Conservation (phyloP, 495 filamentous ascomycete species). For the Bryoglossum gracile region DNA sequence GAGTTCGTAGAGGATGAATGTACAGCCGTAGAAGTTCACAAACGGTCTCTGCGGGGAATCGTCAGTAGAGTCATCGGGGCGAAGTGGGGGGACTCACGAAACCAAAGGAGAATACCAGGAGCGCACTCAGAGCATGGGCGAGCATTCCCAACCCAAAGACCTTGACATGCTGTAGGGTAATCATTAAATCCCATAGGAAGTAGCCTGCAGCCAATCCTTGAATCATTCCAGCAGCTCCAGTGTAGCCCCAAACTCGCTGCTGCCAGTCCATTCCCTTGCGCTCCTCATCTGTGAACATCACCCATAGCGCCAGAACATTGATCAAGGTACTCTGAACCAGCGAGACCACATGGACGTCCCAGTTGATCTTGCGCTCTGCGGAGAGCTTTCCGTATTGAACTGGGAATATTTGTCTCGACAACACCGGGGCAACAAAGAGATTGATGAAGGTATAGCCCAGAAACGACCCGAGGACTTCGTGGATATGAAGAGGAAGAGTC, state of each 20-base stretch:
- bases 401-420: conserved; percentile 68
- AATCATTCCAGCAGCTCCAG: conserved; percentile 71
- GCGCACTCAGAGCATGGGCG: conserved; percentile 79
- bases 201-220: conserved; percentile 86
- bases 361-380: conserved; percentile 70
- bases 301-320: conserved; percentile 69
- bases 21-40: conserved; percentile 82
- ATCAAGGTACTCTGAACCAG: conserved; percentile 82
- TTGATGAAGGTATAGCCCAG: conserved; percentile 71
- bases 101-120: conserved; percentile 81
- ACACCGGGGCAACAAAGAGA: conserved; percentile 60
- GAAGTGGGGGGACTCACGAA: conserved; percentile 65
- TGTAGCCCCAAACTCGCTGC: conserved; percentile 87
- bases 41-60: conserved; percentile 64
- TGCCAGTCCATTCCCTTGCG: conserved; percentile 60
- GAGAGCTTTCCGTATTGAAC: conserved; percentile 59
- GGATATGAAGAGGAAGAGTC: conserved; percentile 75
- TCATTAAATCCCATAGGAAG: conserved; percentile 84
- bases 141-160: conserved; percentile 86
- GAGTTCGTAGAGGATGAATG: conserved; percentile 97
- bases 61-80: conserved; percentile 3
- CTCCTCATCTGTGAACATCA: conserved; percentile 74
- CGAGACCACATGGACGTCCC: conserved; percentile 95
- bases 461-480: conserved; percentile 76
- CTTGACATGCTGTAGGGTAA: conserved; percentile 61